Conservation (phyloP, 202 grass and related monocot genomes). For the Brachypodium distachyon region DNA sequence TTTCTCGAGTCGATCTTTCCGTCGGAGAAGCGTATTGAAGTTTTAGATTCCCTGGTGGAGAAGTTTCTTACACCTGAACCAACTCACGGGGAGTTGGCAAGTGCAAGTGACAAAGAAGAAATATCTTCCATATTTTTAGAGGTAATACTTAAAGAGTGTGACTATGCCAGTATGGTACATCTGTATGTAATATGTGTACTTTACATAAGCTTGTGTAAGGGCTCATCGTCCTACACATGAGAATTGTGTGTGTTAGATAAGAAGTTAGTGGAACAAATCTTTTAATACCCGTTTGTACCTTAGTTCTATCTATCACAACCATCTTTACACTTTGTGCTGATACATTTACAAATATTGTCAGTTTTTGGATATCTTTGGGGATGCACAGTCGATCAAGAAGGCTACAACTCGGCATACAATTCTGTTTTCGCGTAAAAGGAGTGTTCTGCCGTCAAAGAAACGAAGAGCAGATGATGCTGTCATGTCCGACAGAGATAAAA, state of each 20-base stretch:
- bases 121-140: conserved; percentile 90
- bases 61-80: conserved; percentile 60
- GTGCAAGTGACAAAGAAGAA: conserved; percentile 81
- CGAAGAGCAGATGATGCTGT: conserved; percentile 68
- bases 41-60: conserved; percentile 85
- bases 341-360: conserved; percentile 25
- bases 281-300: background rate
- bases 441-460: conserved; percentile 66
- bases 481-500: conserved; percentile 68
- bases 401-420: conserved; percentile 47
- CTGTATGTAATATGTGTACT: background rate
- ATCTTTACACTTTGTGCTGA: conserved; percentile 4
- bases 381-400: conserved; percentile 82
- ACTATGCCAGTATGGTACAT: background rate
- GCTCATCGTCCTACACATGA: background rate
- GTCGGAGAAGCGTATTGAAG: conserved; percentile 54
- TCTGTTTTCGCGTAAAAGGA: conserved; percentile 65
- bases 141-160: conserved; percentile 39
- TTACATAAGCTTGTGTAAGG: background rate
- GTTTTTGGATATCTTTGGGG: conserved; percentile 97
- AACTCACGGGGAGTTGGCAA: conserved; percentile 38
- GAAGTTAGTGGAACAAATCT: background rate
- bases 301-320: background rate
- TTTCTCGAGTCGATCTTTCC: conserved; percentile 79
- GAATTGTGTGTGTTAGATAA: background rate